Conservation (phyloP, 2,329 filamentous ascomycete species). For the Pseudogymnoascus sp. region DNA sequence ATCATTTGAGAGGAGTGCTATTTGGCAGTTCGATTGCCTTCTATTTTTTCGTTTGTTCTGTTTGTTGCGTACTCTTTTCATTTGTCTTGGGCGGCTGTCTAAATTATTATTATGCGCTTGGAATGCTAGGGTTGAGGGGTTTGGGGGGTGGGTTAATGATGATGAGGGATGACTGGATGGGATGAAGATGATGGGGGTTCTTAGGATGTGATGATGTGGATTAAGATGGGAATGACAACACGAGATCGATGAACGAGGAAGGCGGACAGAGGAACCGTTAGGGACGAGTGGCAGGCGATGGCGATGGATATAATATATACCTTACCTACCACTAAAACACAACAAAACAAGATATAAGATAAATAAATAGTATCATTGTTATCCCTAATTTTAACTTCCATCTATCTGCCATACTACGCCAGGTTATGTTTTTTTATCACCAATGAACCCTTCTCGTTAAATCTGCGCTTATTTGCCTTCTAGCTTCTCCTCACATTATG, state of each 20-base stretch:
- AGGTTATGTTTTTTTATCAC: too few relatives aligned
- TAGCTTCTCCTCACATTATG: too few relatives aligned
- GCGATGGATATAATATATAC: not conserved
- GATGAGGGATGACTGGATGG: not conserved
- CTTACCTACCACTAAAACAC: not conserved
- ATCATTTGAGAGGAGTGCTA: not conserved
- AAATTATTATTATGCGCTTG: not conserved
- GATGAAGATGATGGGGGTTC: not conserved
- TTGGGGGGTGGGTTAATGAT: not conserved
- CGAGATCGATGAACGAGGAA: not conserved
- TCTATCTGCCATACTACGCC: not conserved
- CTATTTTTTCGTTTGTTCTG: not conserved
- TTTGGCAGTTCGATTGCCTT: not conserved
- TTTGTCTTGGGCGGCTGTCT: slow-evolving; percentile 1
- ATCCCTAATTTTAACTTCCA: not conserved
- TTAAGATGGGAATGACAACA: not conserved
- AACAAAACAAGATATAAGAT: not conserved
- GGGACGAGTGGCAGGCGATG: not conserved
- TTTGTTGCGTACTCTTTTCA: not conserved
- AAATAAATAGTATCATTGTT: not conserved
- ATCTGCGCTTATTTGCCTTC: not conserved
- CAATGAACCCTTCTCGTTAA: not conserved
- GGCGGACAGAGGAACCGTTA: not conserved
- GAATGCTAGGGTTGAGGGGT: not conserved
- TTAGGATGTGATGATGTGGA: not conserved